These are phyloP conservation scores for Rhodotorula sp. DNA, from an alignment of 1,284 basidiomycete species.

Conservation along the genomic window DNA sequence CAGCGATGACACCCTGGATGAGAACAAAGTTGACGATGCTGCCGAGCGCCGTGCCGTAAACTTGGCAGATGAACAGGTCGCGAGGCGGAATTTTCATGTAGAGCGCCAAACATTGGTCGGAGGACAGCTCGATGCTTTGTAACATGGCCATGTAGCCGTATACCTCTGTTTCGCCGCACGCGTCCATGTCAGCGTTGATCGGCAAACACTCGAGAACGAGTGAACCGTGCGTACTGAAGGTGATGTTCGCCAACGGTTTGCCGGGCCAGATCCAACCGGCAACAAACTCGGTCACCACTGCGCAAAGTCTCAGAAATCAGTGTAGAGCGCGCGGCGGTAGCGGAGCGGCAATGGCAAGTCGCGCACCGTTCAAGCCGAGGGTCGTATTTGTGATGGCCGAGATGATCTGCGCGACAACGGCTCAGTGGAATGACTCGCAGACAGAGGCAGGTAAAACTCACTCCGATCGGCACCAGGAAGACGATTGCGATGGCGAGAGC, in stretches of 20 bases:
- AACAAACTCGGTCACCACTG: constrained; percentile 49
- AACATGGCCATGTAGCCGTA: constrained; percentile 48
- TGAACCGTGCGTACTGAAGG: not conserved
- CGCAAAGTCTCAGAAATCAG: not conserved
- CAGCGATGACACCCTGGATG: constrained; percentile 42
- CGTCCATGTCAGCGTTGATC: not conserved
- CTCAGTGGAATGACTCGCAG: not conserved
- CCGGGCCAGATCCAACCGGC: constrained; percentile 51
- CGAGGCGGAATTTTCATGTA: constrained; percentile 49
- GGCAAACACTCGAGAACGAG: not conserved
- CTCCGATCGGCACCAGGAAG: constrained; percentile 50
- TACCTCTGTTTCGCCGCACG: not conserved
- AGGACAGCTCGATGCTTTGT: constrained; percentile 46
- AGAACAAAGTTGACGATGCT: constrained; percentile 46
- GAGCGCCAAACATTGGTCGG: constrained; percentile 51
- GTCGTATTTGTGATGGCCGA: constrained; percentile 39
- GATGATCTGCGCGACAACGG: constrained; percentile 16
- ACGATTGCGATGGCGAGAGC: constrained; percentile 48
- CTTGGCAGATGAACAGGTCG: constrained; percentile 50
- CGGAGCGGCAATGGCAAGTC: too few species aligned
- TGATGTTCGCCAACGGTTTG: constrained; percentile 41
- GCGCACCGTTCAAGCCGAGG: constrained; percentile 45
- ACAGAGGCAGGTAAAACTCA: constrained; percentile 39
- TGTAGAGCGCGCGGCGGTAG: too few species aligned
- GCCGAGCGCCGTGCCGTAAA: constrained; percentile 49